Conservation (phyloP, 2,329 filamentous ascomycete species). For the Botrytis fabae region DNA sequence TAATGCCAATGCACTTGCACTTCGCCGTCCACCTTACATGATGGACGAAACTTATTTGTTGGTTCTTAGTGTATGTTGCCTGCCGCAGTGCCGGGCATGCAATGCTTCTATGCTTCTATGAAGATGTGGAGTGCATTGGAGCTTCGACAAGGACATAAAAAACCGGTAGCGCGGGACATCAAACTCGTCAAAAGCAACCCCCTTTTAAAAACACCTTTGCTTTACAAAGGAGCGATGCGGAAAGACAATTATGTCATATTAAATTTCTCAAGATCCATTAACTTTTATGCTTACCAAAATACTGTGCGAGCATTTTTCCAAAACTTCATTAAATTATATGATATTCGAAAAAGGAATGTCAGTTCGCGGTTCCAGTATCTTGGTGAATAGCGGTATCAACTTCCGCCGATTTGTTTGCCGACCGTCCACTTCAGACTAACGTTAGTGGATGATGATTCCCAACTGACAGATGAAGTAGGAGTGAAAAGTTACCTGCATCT, state of each 20-base stretch:
- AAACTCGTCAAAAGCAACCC: neutral
- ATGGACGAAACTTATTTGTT: neutral
- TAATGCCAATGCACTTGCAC: neutral
- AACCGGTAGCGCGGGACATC: neutral
- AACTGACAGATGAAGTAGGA: neutral
- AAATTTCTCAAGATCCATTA: too few species aligned
- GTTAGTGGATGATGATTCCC: neutral
- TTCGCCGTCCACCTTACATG: neutral
- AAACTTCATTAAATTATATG: too few species aligned
- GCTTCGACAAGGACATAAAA: too few species aligned
- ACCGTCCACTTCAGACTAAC: neutral
- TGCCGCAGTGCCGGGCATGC: neutral
- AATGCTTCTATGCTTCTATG: too few species aligned
- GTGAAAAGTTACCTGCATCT: neutral
- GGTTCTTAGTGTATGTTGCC: neutral
- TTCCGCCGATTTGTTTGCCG: too few species aligned
- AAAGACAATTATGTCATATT: too few species aligned
- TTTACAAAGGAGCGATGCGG: neutral
- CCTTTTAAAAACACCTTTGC: neutral
- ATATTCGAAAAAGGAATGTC: too few species aligned
- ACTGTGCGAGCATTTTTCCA: too few species aligned
- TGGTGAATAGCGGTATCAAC: too few species aligned
- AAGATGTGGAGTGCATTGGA: neutral
- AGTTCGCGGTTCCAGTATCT: too few species aligned
- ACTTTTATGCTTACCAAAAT: too few species aligned